Conservation (phyloP, 116 monocot genomes). For the Posidonia oceanica region DNA sequence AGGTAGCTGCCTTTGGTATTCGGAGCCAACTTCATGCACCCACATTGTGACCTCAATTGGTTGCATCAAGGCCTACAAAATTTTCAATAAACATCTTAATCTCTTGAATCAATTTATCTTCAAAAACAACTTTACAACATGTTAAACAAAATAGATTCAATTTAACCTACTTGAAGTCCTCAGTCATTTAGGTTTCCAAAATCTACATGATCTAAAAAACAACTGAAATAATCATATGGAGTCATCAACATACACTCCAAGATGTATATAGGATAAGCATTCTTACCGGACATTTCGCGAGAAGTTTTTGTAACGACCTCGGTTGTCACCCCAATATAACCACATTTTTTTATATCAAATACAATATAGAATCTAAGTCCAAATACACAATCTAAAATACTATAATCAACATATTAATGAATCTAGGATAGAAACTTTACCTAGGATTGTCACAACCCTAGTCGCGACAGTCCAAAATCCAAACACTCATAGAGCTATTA, state of each 20-base stretch:
- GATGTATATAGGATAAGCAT: neutral
- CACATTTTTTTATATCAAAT: too few relatives aligned
- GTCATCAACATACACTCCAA: neutral
- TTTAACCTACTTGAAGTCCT: conserved; percentile 46
- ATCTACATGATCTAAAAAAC: conserved; percentile 9
- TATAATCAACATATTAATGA: too few relatives aligned
- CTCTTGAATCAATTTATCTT: neutral
- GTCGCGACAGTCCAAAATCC: too few relatives aligned
- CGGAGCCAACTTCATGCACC: conserved; percentile 81
- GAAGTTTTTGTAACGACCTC: conserved; percentile 55
- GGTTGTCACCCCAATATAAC: too few relatives aligned
- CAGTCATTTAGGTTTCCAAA: conserved; percentile 37
- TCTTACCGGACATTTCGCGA: conserved; percentile 48
- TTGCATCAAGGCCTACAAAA: conserved; percentile 62
- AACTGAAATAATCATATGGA: neutral
- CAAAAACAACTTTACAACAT: neutral
- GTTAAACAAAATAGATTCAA: neutral
- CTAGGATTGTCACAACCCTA: too few relatives aligned
- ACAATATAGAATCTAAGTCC: too few relatives aligned
- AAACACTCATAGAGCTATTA: too few relatives aligned
- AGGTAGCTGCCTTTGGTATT: conserved; percentile 78
- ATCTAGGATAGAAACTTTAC: too few relatives aligned
- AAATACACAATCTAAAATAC: too few relatives aligned
- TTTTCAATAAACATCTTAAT: neutral
- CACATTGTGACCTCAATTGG: conserved; percentile 63